These are phyloP conservation scores for Incumbomyces lentus DNA, from an alignment of 2,329 filamentous ascomycete species.

Conservation along the genomic window DNA sequence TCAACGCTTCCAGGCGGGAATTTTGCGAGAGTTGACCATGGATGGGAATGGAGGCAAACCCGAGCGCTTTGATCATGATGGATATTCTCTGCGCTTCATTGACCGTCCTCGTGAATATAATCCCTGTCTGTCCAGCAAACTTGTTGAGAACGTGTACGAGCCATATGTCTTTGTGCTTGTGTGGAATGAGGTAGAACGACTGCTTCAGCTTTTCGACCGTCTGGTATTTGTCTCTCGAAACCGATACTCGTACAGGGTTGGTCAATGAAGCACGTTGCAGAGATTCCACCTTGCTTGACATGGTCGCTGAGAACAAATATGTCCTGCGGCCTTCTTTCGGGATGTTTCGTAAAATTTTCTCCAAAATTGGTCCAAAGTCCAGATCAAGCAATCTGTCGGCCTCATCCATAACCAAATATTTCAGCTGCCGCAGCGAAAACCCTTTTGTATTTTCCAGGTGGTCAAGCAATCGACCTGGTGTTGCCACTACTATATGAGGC, in stretches of 20 bases:
- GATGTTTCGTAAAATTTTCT: slow-evolving; percentile 85
- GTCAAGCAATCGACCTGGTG: slow-evolving; percentile 77
- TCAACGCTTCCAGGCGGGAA: slow-evolving; percentile 72
- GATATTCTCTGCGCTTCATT: slow-evolving; percentile 80
- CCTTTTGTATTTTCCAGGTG: slow-evolving; percentile 96
- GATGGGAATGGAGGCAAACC: slow-evolving; percentile 81
- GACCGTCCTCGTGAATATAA: slow-evolving; percentile 87
- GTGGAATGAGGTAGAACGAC: slow-evolving; percentile 75
- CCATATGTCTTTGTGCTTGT: slow-evolving; percentile 80
- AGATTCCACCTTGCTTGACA: slow-evolving; percentile 86
- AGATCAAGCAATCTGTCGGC: slow-evolving; percentile 86
- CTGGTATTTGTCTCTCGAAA: slow-evolving; percentile 76
- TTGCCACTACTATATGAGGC: slow-evolving; percentile 87
- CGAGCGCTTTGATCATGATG: slow-evolving; percentile 70
- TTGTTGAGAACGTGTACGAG: slow-evolving; percentile 80
- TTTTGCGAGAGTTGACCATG: slow-evolving; percentile 89
- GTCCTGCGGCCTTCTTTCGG: slow-evolving; percentile 65
- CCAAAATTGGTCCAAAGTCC: slow-evolving; percentile 83
- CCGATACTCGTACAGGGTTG: slow-evolving; percentile 72
- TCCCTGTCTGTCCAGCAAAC: slow-evolving; percentile 71
- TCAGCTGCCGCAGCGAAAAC: slow-evolving; percentile 70
- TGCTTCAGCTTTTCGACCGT: slow-evolving; percentile 84
- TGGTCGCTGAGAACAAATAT: slow-evolving; percentile 87
- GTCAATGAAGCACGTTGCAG: slow-evolving; percentile 80
- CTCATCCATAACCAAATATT: slow-evolving; percentile 91